Base-by-base conservation (phyloP, 2,329 filamentous ascomycete species). In the Rhynchosporium secalis region DNA sequence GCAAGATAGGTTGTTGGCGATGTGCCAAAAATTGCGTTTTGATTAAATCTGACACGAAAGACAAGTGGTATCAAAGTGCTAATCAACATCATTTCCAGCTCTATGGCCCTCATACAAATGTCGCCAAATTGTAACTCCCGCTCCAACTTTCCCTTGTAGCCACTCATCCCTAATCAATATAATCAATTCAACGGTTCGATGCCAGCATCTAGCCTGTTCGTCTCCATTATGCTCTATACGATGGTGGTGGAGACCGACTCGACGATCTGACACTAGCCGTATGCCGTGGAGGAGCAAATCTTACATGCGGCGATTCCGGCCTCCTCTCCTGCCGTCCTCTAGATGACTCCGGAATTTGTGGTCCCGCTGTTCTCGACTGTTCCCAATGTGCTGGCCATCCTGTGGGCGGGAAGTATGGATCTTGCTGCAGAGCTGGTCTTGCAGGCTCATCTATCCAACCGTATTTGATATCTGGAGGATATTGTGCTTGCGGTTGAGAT, bases 251-350 rank as follows among this genome's bases (percentile, higher is more conserved):
- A 38, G 62, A 60, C 7, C 28, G 38, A 49, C 56, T 66, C 52
- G 48, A 43, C 3, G 63, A 62, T 7, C 63, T 48, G 6, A 61
- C 60, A 33, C 78, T 96, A 15, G 45, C 20, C 4, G 51, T 33
- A 51, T 54, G 41, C 76, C 96, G 95, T 82, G 80, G 83, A 74
- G 84, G 87, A 70, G 81, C 85, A 77, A 83, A 96, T 76, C 80
- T 92, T 73, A 82, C 85, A 76, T 91, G 91, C 70, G 92, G 91
- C 75, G 96, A 96, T n/a, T 60, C 56, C 26, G 57, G 26, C 48
- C 68, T 64, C 28, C 61, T 55, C 3, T 61, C 62, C 2, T 57
- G 63, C 26, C 64, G 56, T 12, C 63, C 62, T 46, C 67, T 62
- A 8, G 60, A 63, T 46, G 62, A 58, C 28, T 65, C 62, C 20